Percentiles rank a stretch among this genome's conserved stretches.
phyloP scores from a whole-genome alignment of 2,329 filamentous ascomycete species.

The Ceratocystis cubensis region DNA sequence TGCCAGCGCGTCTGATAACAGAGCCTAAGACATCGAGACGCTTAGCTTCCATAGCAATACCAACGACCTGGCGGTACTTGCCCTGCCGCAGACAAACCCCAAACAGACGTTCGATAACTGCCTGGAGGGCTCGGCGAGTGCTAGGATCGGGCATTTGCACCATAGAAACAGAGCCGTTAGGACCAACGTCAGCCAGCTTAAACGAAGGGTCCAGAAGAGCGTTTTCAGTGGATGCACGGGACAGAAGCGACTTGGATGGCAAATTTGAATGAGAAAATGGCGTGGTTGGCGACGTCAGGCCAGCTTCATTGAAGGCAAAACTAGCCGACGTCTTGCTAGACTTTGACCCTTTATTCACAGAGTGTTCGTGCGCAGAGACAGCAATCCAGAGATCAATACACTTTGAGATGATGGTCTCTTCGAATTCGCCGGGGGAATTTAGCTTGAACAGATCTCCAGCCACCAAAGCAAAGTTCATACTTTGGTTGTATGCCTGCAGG shows the following conservation, averaged over 20 bases:
- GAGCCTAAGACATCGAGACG: slow-evolving; percentile 76
- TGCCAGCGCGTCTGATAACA: slow-evolving; percentile 78
- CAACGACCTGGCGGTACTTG: slow-evolving; percentile 88
- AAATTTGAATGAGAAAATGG: slow-evolving; percentile 90
- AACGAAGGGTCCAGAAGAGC: slow-evolving; percentile 41
- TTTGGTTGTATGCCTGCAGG: slow-evolving; percentile 96
- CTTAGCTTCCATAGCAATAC: slow-evolving; percentile 89
- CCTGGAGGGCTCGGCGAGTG: slow-evolving; percentile 68
- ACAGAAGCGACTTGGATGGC: slow-evolving; percentile 90
- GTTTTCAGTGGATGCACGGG: slow-evolving; percentile 36
- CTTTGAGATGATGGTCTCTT: slow-evolving; percentile 97
- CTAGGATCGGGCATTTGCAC: slow-evolving; percentile 49
- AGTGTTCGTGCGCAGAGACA: slow-evolving; percentile 42
- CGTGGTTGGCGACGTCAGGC: slow-evolving; percentile 74
- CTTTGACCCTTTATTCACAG: slow-evolving; percentile 33
- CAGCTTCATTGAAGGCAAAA: slow-evolving; percentile 60
- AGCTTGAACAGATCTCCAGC: slow-evolving; percentile 92
- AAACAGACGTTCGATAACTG: slow-evolving; percentile 78
- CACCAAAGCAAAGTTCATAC: slow-evolving; percentile 93
- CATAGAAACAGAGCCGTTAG: slow-evolving; percentile 33
- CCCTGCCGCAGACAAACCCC: slow-evolving; percentile 77
- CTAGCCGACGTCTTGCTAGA: slow-evolving; percentile 49
- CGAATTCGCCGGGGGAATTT: slow-evolving; percentile 82
- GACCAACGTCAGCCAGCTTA: slow-evolving; percentile 27
- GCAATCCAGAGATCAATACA: slow-evolving; percentile 97